A percentile compares a stretch with the other conserved stretches of the same genome.
Evolutionary conservation across 2,329 filamentous ascomycete species (phyloP).

Genomic region (Aspergillus intermedius): DNA sequence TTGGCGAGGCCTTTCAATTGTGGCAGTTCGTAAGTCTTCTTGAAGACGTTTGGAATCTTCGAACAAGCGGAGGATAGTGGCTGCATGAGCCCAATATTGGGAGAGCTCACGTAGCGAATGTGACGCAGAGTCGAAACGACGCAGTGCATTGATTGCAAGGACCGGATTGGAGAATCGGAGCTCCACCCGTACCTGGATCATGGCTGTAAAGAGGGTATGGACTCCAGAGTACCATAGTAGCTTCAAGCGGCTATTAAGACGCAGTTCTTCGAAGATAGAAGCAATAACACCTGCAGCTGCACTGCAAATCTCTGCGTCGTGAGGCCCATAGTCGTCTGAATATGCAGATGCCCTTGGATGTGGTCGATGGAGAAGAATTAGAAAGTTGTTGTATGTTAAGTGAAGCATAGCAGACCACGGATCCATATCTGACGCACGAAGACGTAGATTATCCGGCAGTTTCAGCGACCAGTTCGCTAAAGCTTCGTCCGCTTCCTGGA

Average conservation of each 20-base stretch:
- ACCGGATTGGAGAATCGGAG: constrained; percentile 42
- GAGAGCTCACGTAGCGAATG: constrained; percentile 37
- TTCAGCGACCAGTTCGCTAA: constrained; percentile 38
- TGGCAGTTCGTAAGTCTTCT: constrained; percentile 34
- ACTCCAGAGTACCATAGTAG: constrained; percentile 41
- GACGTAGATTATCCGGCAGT: constrained; percentile 35
- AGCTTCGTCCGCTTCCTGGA: constrained; percentile 37
- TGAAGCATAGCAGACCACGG: constrained; percentile 41
- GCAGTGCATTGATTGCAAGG: constrained; percentile 40
- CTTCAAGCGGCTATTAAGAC: constrained; percentile 36
- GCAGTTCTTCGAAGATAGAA: constrained; percentile 40
- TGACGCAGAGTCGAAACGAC: constrained; percentile 38
- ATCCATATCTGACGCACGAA: constrained; percentile 37
- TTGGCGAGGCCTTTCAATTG: constrained; percentile 25
- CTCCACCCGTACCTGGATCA: constrained; percentile 43
- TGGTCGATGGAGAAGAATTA: constrained; percentile 41
- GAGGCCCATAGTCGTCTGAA: constrained; percentile 39
- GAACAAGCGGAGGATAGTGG: constrained; percentile 38
- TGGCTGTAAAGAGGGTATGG: constrained; percentile 40
- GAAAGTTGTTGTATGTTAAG: constrained; percentile 41
- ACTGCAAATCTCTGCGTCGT: constrained; percentile 42
- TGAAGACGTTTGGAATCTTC: constrained; percentile 39
- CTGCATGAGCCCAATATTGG: constrained; percentile 39
- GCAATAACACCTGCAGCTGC: constrained; percentile 40
- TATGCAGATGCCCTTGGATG: constrained; percentile 39